Evolutionary conservation across 352 stramenopile species (phyloP).

Genomic region (Phytophthora palmivora): DNA sequence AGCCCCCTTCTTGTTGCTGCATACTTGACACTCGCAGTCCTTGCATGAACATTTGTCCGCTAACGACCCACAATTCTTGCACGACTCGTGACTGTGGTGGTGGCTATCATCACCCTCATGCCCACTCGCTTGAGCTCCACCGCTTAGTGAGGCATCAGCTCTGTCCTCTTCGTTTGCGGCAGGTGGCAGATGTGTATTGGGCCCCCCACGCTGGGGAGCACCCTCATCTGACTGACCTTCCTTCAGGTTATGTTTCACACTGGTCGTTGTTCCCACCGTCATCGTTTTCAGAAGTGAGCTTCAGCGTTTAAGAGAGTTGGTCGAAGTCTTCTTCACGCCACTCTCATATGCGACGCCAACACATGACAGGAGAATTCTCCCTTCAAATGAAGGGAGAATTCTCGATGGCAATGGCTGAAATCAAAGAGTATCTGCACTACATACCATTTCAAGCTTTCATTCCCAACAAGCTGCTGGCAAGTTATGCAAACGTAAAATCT

Average conservation of each 20-base stretch:
- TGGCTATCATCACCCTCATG: not conserved
- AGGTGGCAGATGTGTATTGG: slow-evolving; percentile 4
- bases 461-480: slow-evolving; percentile 9
- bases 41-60: slow-evolving; percentile 39
- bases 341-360: slow-evolving; percentile 23
- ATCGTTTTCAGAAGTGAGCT: slow-evolving; percentile 34
- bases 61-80: slow-evolving; percentile 36
- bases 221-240: slow-evolving; percentile 1
- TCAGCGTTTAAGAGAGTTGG: not conserved
- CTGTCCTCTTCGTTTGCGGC: slow-evolving; percentile 10
- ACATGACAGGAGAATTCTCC: too few relatives aligned
- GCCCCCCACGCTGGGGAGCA: slow-evolving; percentile 1
- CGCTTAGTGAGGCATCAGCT: not conserved
- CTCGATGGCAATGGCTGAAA: too few relatives aligned
- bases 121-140: not conserved
- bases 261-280: slow-evolving; percentile 32
- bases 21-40: slow-evolving; percentile 44
- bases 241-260: slow-evolving; percentile 32
- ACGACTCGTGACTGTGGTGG: slow-evolving; percentile 26
- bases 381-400: too few relatives aligned
- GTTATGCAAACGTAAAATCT: slow-evolving; percentile 14
- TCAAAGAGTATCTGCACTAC: too few relatives aligned
- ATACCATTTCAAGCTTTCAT: not conserved
- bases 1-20: slow-evolving; percentile 16
- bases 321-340: slow-evolving; percentile 2